Percentiles rank a stretch among this genome's conserved stretches.
phyloP scores from a whole-genome alignment of 208 protist species.

The Leishmania major region DNA sequence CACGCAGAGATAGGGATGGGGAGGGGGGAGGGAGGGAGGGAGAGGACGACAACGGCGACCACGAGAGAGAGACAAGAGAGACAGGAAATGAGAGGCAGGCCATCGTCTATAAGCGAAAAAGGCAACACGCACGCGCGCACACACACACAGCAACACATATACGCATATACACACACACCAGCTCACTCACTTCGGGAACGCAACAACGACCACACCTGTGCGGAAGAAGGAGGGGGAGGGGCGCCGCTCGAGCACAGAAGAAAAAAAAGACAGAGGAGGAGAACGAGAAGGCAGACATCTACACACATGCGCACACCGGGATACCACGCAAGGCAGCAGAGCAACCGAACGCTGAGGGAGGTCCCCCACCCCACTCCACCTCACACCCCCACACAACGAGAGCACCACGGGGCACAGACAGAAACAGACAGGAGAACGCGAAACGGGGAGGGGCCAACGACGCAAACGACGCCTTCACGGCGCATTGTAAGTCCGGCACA shows the following conservation, averaged over 20 bases:
- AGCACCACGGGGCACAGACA: too few relatives aligned
- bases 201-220: not conserved
- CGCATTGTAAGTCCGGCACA: not conserved
- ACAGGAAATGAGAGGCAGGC: not conserved
- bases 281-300: not conserved
- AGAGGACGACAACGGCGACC: not conserved
- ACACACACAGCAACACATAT: not conserved
- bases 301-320: not conserved
- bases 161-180: not conserved
- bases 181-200: not conserved
- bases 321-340: not conserved
- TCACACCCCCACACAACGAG: not conserved
- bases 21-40: not conserved
- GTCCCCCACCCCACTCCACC: not conserved
- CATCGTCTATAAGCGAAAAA: slow-evolving; percentile 15
- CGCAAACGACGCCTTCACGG: not conserved
- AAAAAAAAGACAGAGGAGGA: not conserved
- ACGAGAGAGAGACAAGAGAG: not conserved
- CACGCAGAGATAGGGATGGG: not conserved
- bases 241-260: not conserved
- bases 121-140: not conserved
- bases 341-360: not conserved
- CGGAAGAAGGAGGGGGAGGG: not conserved
- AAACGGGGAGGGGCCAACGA: not conserved
- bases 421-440: not conserved